A percentile compares a stretch with the other conserved stretches of the same genome.
Conservation (phyloP, 768 basidiomycete genomes). For the Terana coerulea region DNA sequence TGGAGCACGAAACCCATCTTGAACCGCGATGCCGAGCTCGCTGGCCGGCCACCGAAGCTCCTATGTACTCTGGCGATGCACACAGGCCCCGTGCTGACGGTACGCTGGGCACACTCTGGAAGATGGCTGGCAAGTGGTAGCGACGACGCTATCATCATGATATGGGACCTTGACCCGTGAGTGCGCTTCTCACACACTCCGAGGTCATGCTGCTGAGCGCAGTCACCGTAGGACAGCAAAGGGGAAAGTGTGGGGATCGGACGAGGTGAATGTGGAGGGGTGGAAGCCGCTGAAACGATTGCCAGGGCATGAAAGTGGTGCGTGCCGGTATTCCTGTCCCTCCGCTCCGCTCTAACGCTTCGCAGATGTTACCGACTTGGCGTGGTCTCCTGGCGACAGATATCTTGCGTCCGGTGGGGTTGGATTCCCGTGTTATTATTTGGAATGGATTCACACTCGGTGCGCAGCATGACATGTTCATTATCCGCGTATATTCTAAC, state of each 20-base stretch:
- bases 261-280: slow-evolving; percentile 93
- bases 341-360: slow-evolving; percentile 3
- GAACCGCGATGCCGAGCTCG: slow-evolving; percentile 60
- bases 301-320: slow-evolving; percentile 93
- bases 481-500: neutral
- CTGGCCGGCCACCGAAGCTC: slow-evolving; percentile 76
- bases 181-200: slow-evolving; percentile 30
- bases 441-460: slow-evolving; percentile 95
- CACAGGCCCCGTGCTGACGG: slow-evolving; percentile 86
- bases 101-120: slow-evolving; percentile 93
- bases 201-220: neutral
- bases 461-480: slow-evolving; percentile 29
- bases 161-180: slow-evolving; percentile 97
- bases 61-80: slow-evolving; percentile 92
- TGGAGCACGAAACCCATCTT: slow-evolving; percentile 97
- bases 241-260: slow-evolving; percentile 90
- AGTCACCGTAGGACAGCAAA: slow-evolving; percentile 54
- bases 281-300: slow-evolving; percentile 94
- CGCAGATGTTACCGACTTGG: slow-evolving; percentile 89
- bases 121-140: slow-evolving; percentile 94
- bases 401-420: slow-evolving; percentile 91
- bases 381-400: slow-evolving; percentile 91
- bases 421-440: slow-evolving; percentile 87
- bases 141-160: slow-evolving; percentile 93
- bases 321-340: slow-evolving; percentile 22